Evolutionary conservation across 495 filamentous ascomycete genomes (phyloP).

Genomic region (Staphylotrichum tortipilum): DNA sequence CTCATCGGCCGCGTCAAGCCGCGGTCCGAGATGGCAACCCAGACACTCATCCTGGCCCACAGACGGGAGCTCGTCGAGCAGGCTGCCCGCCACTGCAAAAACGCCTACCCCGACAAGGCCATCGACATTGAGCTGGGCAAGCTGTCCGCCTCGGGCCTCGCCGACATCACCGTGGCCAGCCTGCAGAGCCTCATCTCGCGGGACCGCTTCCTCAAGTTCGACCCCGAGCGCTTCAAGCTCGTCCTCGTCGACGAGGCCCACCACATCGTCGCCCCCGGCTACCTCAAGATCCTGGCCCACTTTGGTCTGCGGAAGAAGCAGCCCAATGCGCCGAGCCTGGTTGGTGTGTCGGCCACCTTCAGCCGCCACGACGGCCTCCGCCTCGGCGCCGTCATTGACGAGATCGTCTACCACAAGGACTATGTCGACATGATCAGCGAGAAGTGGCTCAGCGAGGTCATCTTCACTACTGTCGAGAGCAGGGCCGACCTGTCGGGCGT

Average conservation of each 20-base stretch:
- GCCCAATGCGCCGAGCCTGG: constrained; percentile 55
- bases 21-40: constrained; percentile 47
- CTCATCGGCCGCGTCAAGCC: constrained; percentile 71
- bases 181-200: constrained; percentile 68
- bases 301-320: constrained; percentile 56
- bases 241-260: constrained; percentile 96
- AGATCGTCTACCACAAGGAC: constrained; percentile 95
- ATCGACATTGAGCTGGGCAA: constrained; percentile 89
- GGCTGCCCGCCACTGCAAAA: constrained; percentile 71
- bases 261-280: constrained; percentile 81
- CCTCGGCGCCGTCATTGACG: constrained; percentile 80
- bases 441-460: constrained; percentile 70
- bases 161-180: constrained; percentile 94
- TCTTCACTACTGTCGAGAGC: constrained; percentile 87
- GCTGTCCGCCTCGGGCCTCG: constrained; percentile 59
- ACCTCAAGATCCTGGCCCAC: constrained; percentile 62
- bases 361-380: constrained; percentile 82
- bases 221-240: constrained; percentile 74
- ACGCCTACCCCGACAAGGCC: constrained; percentile 66
- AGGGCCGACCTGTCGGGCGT: constrained; percentile 67
- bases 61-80: constrained; percentile 93
- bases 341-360: constrained; percentile 91
- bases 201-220: constrained; percentile 70
- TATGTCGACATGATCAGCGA: constrained; percentile 95
- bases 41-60: constrained; percentile 88